phyloP scores from a whole-genome alignment of 768 basidiomycete species.

The Naganishia onofrii region DNA sequence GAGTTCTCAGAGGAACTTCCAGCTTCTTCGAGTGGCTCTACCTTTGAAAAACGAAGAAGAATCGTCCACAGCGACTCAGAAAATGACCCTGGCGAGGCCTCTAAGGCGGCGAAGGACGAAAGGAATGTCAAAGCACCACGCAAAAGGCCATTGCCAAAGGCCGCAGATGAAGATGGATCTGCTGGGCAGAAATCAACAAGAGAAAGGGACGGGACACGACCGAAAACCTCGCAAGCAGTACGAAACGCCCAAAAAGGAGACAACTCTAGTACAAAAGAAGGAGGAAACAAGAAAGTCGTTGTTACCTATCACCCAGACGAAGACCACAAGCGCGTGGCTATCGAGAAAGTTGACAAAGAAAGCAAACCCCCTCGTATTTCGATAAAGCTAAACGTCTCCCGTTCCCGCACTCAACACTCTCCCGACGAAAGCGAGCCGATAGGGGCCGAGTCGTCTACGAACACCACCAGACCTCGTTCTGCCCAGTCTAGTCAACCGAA shows the following conservation, averaged over 20 bases:
- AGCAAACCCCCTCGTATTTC: too few relatives aligned
- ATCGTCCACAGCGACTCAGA: not conserved
- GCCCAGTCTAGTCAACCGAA: not conserved
- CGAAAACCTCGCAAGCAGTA: too few relatives aligned
- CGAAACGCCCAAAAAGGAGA: too few relatives aligned
- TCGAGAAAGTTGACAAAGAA: too few relatives aligned
- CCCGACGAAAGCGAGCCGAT: too few relatives aligned
- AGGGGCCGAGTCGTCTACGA: not conserved
- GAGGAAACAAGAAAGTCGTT: not conserved
- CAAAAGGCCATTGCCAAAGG: not conserved
- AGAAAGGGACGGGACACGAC: not conserved
- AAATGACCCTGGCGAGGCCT: not conserved
- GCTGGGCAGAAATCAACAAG: not conserved
- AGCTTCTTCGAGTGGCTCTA: not conserved
- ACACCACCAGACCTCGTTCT: not conserved
- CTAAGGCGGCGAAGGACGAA: not conserved
- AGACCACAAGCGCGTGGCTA: not conserved
- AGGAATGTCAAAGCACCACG: not conserved
- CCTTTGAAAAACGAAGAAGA: not conserved
- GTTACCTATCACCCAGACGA: not conserved
- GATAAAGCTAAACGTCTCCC: too few relatives aligned
- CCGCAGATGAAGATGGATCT: not conserved
- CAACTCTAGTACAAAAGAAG: not conserved
- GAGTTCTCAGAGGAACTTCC: too few relatives aligned
- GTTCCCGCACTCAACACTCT: too few relatives aligned